Evolutionary conservation across 148 eudicot genomes (phyloP).

Genomic region (Pharnaceum exiguum): DNA sequence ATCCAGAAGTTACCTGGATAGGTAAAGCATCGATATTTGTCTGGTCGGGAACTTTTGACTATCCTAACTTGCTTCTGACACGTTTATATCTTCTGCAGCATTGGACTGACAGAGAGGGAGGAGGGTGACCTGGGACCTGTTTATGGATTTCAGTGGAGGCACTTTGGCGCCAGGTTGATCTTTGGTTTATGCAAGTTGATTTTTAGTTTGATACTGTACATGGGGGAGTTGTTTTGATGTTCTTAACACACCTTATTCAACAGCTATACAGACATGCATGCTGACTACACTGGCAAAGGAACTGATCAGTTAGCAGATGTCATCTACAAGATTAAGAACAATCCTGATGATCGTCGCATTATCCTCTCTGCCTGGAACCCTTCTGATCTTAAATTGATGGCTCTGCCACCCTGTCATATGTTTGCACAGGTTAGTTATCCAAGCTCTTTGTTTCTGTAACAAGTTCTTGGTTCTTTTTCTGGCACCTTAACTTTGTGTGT

Average conservation of each 20-base stretch:
- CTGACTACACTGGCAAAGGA: conserved; percentile 91
- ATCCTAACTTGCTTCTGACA: conserved; percentile 5
- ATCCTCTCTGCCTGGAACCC: conserved; percentile 98
- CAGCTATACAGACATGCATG: conserved; percentile 89
- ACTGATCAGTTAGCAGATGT: conserved; percentile 82
- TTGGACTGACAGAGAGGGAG: conserved; percentile 81
- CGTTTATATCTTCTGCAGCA: conserved; percentile 32
- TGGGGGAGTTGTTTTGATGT: not conserved
- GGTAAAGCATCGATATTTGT: conserved; percentile 16
- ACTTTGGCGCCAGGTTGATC: conserved; percentile 84
- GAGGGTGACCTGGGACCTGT: conserved; percentile 95
- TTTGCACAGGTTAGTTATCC: conserved; percentile 62
- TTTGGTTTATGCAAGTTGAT: not conserved
- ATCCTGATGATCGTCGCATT: conserved; percentile 85
- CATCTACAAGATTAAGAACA: conserved; percentile 78
- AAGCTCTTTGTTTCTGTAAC: not conserved
- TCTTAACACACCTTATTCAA: conserved; percentile 2
- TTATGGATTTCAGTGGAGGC: conserved; percentile 99
- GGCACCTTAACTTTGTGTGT: not conserved
- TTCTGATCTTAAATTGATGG: conserved; percentile 79
- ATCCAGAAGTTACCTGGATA: conserved; percentile 81
- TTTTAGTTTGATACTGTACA: not conserved
- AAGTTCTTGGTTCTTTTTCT: not conserved
- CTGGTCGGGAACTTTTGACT: not conserved
- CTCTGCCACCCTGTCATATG: conserved; percentile 97